These are phyloP conservation scores for Fusarium siculi DNA, from an alignment of 2,329 filamentous ascomycete genomes.

Conservation along the genomic window DNA sequence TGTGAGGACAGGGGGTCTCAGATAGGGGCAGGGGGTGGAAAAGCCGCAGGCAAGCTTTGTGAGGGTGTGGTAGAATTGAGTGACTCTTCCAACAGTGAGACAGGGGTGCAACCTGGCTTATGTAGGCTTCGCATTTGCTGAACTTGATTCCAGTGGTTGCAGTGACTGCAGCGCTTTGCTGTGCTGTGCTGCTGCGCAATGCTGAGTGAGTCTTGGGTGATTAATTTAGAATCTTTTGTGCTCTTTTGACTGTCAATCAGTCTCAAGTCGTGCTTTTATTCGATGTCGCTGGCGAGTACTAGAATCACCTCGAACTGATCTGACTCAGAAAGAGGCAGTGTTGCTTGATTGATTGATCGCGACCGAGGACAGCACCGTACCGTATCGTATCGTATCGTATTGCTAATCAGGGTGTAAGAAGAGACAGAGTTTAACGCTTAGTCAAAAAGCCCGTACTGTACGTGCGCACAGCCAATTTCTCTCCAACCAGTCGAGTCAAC, in stretches of 20 bases:
- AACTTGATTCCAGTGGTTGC: conserved; percentile 6
- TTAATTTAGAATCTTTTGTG: conserved; percentile 3
- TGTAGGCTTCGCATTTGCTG: conserved; percentile 27
- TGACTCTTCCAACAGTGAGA: conserved; percentile 6
- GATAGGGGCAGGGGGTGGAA: conserved; percentile 32
- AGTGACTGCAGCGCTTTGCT: not conserved
- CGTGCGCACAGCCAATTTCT: conserved; percentile 26
- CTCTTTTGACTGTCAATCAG: not conserved
- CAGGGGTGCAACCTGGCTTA: conserved; percentile 27
- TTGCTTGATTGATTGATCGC: conserved; percentile 2
- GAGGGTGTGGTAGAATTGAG: conserved; percentile 22
- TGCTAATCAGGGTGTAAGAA: conserved; percentile 38
- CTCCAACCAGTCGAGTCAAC: conserved; percentile 32
- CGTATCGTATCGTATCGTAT: conserved; percentile 4
- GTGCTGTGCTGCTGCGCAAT: not conserved
- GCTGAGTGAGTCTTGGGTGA: not conserved
- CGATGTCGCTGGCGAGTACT: conserved; percentile 6
- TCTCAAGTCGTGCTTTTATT: not conserved
- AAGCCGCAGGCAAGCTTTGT: conserved; percentile 2
- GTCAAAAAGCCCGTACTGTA: conserved; percentile 38
- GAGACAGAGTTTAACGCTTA: conserved; percentile 31
- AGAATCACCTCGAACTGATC: conserved; percentile 17
- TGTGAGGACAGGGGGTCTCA: conserved; percentile 5
- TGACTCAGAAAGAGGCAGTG: conserved; percentile 39
- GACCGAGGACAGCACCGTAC: not conserved